phyloP scores from a whole-genome alignment of 768 basidiomycete genomes.

The Aureoboletus auriporus region DNA sequence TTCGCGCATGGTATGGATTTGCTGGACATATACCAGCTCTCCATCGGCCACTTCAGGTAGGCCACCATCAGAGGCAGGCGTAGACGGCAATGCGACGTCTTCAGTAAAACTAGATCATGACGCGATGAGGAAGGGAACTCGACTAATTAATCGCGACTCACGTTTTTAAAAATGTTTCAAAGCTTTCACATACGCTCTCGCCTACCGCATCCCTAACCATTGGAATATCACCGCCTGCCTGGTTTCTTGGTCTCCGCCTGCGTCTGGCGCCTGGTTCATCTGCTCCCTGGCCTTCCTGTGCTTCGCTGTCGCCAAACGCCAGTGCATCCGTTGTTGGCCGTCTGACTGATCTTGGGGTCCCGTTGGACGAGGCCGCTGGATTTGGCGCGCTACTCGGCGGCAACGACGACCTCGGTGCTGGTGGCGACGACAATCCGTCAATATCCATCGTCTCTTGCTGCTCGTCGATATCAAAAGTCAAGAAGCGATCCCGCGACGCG shows the following conservation, averaged over 20 bases:
- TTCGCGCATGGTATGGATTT: conserved; percentile 93
- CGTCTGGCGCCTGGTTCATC: conserved; percentile 41
- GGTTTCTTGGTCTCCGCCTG: conserved; percentile 40
- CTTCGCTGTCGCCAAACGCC: conserved; percentile 51
- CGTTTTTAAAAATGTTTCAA: conserved; percentile 90
- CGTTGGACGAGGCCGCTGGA: conserved; percentile 35
- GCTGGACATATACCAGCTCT: conserved; percentile 81
- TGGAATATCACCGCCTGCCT: conserved; percentile 65
- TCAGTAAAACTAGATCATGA: conserved; percentile 67
- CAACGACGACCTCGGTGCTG: conserved; percentile 47
- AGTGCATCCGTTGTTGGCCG: conserved; percentile 50
- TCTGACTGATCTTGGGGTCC: conserved; percentile 29
- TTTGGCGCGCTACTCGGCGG: conserved; percentile 48
- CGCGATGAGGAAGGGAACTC: neutral
- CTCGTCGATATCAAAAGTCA: conserved; percentile 2
- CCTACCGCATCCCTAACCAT: conserved; percentile 92
- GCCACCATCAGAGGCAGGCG: conserved; percentile 73
- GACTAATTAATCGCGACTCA: conserved; percentile 36
- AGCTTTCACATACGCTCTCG: conserved; percentile 90
- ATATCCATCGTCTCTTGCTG: conserved; percentile 44
- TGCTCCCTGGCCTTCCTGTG: conserved; percentile 34
- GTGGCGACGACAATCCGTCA: conserved; percentile 57
- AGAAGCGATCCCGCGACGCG: conserved; percentile 24
- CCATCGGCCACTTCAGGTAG: conserved; percentile 51
- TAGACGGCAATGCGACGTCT: conserved; percentile 71